phyloP scores from a whole-genome alignment of 2,329 filamentous ascomycete genomes.

The Cladophialophora exuberans region DNA sequence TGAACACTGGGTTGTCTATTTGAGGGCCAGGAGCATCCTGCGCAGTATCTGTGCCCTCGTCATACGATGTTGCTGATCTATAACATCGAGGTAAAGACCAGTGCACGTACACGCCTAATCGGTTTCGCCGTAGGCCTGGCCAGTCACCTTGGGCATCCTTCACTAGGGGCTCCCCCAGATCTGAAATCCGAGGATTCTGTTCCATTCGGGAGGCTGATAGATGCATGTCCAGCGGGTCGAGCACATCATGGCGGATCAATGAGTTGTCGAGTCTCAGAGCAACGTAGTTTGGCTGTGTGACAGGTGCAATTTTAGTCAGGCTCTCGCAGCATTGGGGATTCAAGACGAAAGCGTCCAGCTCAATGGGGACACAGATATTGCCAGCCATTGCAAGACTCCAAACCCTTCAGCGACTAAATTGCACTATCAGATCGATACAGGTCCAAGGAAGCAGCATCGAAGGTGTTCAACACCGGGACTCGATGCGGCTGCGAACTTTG shows the following conservation, averaged over 20 bases:
- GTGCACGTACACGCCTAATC: conserved; percentile 49
- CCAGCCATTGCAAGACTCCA: background rate
- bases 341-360: conserved; percentile 37
- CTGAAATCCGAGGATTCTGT: conserved; percentile 1
- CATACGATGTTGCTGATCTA: conserved; percentile 34
- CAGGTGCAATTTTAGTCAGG: conserved; percentile 43
- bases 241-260: conserved; percentile 45
- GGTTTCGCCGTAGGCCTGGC: conserved; percentile 38
- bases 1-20: conserved; percentile 1
- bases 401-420: too few relatives aligned
- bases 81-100: conserved; percentile 48
- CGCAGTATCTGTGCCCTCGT: background rate
- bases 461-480: too few relatives aligned
- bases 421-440: too few relatives aligned
- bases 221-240: conserved; percentile 45
- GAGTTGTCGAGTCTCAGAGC: conserved; percentile 44
- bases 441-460: too few relatives aligned
- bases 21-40: background rate
- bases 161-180: too few relatives aligned
- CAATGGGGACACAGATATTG: conserved; percentile 22
- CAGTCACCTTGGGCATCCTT: too few relatives aligned
- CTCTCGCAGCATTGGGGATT: conserved; percentile 37
- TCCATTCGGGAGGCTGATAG: conserved; percentile 36
- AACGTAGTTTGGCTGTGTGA: conserved; percentile 54
- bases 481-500: too few relatives aligned